These are phyloP conservation scores for Leersia perrieri DNA, from an alignment of 176 grass and related monocot genomes.

Conservation along the genomic window DNA sequence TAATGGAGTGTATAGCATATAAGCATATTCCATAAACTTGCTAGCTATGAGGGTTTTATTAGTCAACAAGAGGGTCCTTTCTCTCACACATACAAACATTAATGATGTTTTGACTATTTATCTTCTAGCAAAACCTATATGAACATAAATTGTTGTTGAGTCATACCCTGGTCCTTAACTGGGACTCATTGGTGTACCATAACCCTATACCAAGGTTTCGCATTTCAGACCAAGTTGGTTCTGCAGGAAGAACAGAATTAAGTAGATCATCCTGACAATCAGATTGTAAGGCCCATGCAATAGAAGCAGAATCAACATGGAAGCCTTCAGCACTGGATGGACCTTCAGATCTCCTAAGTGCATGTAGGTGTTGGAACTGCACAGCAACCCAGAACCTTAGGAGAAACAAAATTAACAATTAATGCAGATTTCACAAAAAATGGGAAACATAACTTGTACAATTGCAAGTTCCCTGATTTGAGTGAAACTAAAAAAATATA, in stretches of 20 bases:
- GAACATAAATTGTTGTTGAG: constrained; percentile 24
- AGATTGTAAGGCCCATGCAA: constrained; percentile 92
- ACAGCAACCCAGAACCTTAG: constrained; percentile 94
- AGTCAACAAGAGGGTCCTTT: constrained; percentile 2
- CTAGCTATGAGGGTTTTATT: background rate
- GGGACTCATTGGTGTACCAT: constrained; percentile 81
- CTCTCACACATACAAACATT: background rate
- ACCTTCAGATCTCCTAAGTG: constrained; percentile 37
- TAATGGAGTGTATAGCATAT: background rate
- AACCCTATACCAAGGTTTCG: constrained; percentile 75
- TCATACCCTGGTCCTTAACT: constrained; percentile 76
- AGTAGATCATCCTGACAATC: constrained; percentile 97
- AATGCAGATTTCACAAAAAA: constrained; percentile 10
- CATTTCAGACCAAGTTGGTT: constrained; percentile 85
- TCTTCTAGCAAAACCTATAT: constrained; percentile 3
- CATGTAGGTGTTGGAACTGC: constrained; percentile 63
- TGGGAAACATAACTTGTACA: background rate
- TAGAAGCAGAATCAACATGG: constrained; percentile 58
- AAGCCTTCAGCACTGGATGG: constrained; percentile 40
- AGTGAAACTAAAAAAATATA: constrained; percentile 1
- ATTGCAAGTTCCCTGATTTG: constrained; percentile 24
- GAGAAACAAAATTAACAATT: constrained; percentile 52
- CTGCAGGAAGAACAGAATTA: constrained; percentile 73
- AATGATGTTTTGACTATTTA: background rate
- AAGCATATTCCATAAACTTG: background rate